Evolutionary conservation across 1,284 basidiomycete genomes (phyloP), one percentile per base, ranked within the genome.

Genomic region (Puccinia horiana): DNA sequence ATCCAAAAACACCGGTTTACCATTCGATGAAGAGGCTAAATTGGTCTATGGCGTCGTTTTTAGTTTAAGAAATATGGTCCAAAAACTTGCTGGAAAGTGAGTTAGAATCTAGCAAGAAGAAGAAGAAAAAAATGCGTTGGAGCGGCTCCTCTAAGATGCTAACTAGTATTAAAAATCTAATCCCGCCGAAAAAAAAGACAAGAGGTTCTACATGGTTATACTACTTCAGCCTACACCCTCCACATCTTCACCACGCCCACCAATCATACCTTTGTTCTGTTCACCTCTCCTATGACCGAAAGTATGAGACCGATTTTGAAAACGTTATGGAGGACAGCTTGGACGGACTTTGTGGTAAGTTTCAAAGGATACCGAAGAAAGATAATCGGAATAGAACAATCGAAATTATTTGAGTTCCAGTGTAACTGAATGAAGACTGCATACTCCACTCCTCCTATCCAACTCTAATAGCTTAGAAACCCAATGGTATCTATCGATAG

Each of bases 1-100:
- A 1, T 63, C 74, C 37, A 63, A 47, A 29, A 44, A 29, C 32
- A 52, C 44, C 32, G 90, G 90, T 16, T 88, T 98, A 35, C 90
- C 96, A 5, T 98, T 99, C 84, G 96, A 99, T 86, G 96, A 99
- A 88, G 96, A 99, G 87, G 92, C 93, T 1, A 99, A 99, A 87
- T 90, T 99, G 78, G 95, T 99, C 0, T 99, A 98, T 86, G 97
- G 97, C 83, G 93, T 99, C 65, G 90, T 99, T 26, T 89, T 98
- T 78, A 96, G 94, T 9, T 87, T 99, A 84, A 89, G 95, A 79
- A 96, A 95, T 87, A 96, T 99, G 94, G 90, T 96, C 86, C 96
- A 93, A 89, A 98, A 97, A 88, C 87, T 99, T 18, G 76, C 72
- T 9, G 83, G 84, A 40, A 35, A 56, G 79, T 73, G 37, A 37